Evolutionary conservation across 345 rosid species (phyloP).

Genomic region (Lumnitzera littorea): DNA sequence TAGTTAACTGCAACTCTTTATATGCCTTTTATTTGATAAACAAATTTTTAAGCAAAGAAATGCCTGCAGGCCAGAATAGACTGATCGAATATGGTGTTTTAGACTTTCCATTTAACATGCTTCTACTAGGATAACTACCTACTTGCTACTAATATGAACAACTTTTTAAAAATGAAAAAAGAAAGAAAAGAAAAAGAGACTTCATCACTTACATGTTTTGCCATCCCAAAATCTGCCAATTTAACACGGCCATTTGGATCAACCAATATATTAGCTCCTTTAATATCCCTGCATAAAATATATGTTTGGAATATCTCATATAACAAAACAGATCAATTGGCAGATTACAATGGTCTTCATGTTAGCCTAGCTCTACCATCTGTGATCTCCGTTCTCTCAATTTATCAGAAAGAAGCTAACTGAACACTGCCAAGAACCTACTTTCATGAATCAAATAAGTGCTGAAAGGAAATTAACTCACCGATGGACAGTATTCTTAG

Average conservation of each 20-base stretch:
- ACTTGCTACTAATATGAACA: neutral
- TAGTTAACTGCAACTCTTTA: too few species aligned
- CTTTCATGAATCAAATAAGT: too few species aligned
- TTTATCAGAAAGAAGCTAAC: too few species aligned
- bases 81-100: too few species aligned
- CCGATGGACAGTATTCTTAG: constrained; percentile 69
- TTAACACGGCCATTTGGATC: constrained; percentile 74
- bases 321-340: neutral
- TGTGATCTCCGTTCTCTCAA: too few species aligned
- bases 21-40: too few species aligned
- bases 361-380: too few species aligned
- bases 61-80: too few species aligned
- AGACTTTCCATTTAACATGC: too few species aligned
- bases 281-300: constrained; percentile 49
- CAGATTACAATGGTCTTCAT: too few species aligned
- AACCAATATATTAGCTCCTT: constrained; percentile 77
- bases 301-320: neutral
- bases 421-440: too few species aligned
- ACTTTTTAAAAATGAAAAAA: neutral
- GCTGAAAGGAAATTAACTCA: constrained; percentile 13
- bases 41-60: too few species aligned
- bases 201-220: constrained; percentile 60
- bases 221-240: constrained; percentile 86
- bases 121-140: neutral
- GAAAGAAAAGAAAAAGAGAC: neutral